Base-by-base conservation (phyloP, 352 stramenopile species). In the Phytopythium ostracodes region DNA sequence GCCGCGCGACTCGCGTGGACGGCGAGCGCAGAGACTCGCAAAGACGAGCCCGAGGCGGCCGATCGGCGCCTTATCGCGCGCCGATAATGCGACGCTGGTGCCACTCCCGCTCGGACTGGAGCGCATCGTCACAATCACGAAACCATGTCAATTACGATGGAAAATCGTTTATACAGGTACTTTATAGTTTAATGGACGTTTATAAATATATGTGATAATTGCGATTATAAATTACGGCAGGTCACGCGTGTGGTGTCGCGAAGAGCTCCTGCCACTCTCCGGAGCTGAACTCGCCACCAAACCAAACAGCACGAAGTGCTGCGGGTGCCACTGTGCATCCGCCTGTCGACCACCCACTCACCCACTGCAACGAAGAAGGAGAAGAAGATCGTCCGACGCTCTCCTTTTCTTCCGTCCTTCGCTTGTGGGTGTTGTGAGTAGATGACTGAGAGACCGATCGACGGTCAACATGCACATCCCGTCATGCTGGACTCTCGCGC, bases 291-390 rank as follows among this genome's bases (percentile, higher is more conserved):
- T 35, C 47, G 22, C 5, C 49, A n/a, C 27, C 25, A 52, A 31
- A 6, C 49, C 49, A 42, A 35, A 36, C 49, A 36, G 10, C 47
- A 5, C 20, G 22, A 33, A 35, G 18, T 12, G 24, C 18, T 10
- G 7, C 25, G 2, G 24, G 27, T 56, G 24, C 49, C 49, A 56
- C 49, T 56, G 49, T 56, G 24, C 46, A 38, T n/a, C 47, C 49
- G 49, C 49, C 49, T 56, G 18, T 56, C 49, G 17, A 11, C 18
- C 6, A 25, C 7, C 42, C 42, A 47, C 42, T 12, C 42, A 47
- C 18, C 20, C 42, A 47, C 42, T 20, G 42, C 42, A 25, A 47
- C 3, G 17, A 24, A 47, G 5, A n/a, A 11, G 42, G 20, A n/a
- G 17, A n/a, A 11, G 42, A 25, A n/a, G 42, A 47, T 47, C 42